Conservation (phyloP, 768 basidiomycete species). For the Gloeophyllum trabeum region DNA sequence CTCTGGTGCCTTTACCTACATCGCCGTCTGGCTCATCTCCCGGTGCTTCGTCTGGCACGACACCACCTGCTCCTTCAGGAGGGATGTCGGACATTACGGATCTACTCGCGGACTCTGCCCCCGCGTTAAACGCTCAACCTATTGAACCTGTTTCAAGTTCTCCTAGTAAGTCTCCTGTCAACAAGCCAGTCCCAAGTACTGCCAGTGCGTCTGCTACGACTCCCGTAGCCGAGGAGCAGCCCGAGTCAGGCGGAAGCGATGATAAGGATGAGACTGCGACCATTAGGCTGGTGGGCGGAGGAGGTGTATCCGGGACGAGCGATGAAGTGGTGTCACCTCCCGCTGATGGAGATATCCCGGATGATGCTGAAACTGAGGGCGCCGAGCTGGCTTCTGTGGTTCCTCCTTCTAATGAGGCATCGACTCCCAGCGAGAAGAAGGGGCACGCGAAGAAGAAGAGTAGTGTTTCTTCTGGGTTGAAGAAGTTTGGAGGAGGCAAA, state of each 20-base stretch:
- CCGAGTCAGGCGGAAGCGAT: neutral
- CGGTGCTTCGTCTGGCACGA: constrained; percentile 4
- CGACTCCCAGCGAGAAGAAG: constrained; percentile 18
- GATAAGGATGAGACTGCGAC: constrained; percentile 22
- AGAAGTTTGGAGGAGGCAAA: constrained; percentile 30
- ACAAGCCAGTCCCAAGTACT: no score
- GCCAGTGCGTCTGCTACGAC: neutral
- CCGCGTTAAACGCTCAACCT: constrained; percentile 17
- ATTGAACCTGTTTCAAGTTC: constrained; percentile 26
- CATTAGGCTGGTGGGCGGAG: constrained; percentile 49
- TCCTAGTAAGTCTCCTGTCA: neutral
- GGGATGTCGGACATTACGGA: constrained; percentile 27
- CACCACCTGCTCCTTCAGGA: constrained; percentile 3
- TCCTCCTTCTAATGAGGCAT: constrained; percentile 15
- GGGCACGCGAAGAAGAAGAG: constrained; percentile 50
- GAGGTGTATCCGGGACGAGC: constrained; percentile 30
- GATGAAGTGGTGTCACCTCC: constrained; percentile 1
- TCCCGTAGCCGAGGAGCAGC: neutral
- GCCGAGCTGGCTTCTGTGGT: constrained; percentile 18
- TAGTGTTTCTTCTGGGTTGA: constrained; percentile 41
- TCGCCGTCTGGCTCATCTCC: constrained; percentile 9
- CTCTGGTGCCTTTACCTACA: constrained; percentile 2
- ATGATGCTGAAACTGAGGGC: neutral
- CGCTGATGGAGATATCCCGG: neutral
- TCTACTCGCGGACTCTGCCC: constrained; percentile 34